Conservation (phyloP, 2,329 filamentous ascomycete genomes). For the Didymella segeticola region DNA sequence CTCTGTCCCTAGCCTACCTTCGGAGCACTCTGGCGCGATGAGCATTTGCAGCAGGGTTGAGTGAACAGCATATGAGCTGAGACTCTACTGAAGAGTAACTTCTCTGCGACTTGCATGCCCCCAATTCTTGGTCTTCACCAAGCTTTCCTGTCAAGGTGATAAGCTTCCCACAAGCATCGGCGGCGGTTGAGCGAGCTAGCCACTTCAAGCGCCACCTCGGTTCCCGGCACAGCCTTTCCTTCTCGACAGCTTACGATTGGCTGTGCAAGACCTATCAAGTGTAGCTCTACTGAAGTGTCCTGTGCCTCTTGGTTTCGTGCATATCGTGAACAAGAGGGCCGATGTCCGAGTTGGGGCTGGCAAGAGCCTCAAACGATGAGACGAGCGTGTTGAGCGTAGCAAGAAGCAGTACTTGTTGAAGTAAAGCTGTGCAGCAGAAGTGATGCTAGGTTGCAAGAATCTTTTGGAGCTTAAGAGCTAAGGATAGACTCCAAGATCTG, state of each 20-base stretch:
- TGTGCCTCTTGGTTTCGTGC: no score
- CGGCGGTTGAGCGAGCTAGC: constrained; percentile 5
- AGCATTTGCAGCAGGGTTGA: background rate
- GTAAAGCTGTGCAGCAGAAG: no score
- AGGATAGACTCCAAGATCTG: no score
- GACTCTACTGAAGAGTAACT: background rate
- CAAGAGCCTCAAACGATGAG: no score
- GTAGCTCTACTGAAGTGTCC: no score
- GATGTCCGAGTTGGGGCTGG: no score
- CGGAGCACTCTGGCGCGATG: background rate
- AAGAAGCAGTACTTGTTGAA: no score
- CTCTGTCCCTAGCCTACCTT: background rate
- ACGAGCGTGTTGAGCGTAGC: no score
- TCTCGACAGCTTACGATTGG: background rate
- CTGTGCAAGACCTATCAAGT: background rate
- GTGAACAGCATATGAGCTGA: background rate
- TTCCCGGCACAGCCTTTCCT: background rate
- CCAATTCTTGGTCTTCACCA: background rate
- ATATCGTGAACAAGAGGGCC: no score
- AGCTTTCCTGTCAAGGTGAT: constrained; percentile 8
- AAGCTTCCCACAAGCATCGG: constrained; percentile 15
- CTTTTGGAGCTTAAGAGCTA: no score
- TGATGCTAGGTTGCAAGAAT: no score
- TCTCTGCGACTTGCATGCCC: background rate
- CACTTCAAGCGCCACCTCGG: background rate